A percentile compares a stretch with the other conserved stretches of the same genome.
Conservation (phyloP, 495 filamentous ascomycete genomes). For the Talaromyces wortmannii region DNA sequence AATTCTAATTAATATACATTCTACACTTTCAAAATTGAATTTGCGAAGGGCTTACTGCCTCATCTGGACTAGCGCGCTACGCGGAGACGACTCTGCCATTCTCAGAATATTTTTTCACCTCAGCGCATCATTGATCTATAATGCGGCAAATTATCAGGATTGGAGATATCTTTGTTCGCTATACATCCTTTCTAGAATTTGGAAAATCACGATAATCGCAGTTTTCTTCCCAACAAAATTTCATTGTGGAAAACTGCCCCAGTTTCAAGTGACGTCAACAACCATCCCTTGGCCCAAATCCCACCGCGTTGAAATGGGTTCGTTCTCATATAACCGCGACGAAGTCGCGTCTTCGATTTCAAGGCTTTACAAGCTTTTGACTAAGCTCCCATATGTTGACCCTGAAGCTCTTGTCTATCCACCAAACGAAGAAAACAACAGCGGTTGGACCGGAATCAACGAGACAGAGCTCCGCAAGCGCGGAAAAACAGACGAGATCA, state of each 20-base stretch:
- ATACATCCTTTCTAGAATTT: no score
- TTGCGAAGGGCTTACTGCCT: background rate
- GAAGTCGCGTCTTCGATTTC: background rate
- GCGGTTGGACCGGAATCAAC: slow-evolving; percentile 5
- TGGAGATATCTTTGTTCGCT: no score
- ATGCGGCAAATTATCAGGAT: no score
- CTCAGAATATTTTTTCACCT: background rate
- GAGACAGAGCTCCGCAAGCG: slow-evolving; percentile 3
- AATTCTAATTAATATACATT: no score
- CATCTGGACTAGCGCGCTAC: background rate
- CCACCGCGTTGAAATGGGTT: background rate
- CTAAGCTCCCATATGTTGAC: slow-evolving; percentile 7
- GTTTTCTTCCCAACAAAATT: background rate
- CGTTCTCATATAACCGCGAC: background rate
- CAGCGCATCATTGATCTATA: no score
- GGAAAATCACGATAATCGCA: no score
- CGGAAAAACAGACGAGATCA: slow-evolving; percentile 11
- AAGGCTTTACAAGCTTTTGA: background rate
- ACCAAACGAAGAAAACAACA: slow-evolving; percentile 1
- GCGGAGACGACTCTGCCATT: background rate
- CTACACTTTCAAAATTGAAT: no score
- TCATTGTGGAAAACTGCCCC: background rate
- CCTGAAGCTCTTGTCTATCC: slow-evolving; percentile 4
- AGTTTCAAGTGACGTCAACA: background rate
- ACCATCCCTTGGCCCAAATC: background rate